Evolutionary conservation across 805 yeast species (phyloP).

Genomic region (Wickerhamiella cacticola): DNA sequence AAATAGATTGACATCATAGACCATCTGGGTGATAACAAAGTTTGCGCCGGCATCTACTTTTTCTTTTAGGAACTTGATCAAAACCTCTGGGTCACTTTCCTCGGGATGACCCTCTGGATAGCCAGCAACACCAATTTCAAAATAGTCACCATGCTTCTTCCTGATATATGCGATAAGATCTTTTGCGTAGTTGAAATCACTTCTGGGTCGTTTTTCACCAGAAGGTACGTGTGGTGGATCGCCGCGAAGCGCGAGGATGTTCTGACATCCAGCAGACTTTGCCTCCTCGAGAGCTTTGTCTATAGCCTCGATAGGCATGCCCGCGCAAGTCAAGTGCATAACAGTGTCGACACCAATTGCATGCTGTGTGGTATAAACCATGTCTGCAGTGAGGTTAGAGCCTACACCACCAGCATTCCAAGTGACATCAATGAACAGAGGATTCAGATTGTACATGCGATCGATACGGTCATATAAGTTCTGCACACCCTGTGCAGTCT

Average conservation of each 20-base stretch:
- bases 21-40: slow-evolving; percentile 92
- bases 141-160: slow-evolving; percentile 69
- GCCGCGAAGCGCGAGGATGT: slow-evolving; percentile 87
- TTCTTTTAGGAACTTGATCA: slow-evolving; percentile 59
- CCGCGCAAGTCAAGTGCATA: slow-evolving; percentile 96
- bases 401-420: slow-evolving; percentile 98
- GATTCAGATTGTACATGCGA: slow-evolving; percentile 85
- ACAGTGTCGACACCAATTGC: slow-evolving; percentile 90
- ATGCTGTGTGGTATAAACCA: slow-evolving; percentile 82
- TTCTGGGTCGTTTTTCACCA: slow-evolving; percentile 23
- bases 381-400: slow-evolving; percentile 74
- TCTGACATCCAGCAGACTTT: slow-evolving; percentile 84
- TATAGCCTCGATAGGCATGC: slow-evolving; percentile 70
- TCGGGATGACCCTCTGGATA: slow-evolving; percentile 98
- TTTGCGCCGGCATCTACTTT: slow-evolving; percentile 92
- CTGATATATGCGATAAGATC: slow-evolving; percentile 74
- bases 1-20: slow-evolving; percentile 82
- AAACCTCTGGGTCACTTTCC: slow-evolving; percentile 43
- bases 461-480: slow-evolving; percentile 95
- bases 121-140: slow-evolving; percentile 92
- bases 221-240: slow-evolving; percentile 70
- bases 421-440: slow-evolving; percentile 87
- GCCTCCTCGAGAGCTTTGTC: slow-evolving; percentile 81
- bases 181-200: slow-evolving; percentile 65
- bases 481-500: slow-evolving; percentile 93